These are phyloP conservation scores for Sphagnum magellanicum DNA, from an alignment of 228 moss, liverwort and hornwort species.

Conservation along the genomic window DNA sequence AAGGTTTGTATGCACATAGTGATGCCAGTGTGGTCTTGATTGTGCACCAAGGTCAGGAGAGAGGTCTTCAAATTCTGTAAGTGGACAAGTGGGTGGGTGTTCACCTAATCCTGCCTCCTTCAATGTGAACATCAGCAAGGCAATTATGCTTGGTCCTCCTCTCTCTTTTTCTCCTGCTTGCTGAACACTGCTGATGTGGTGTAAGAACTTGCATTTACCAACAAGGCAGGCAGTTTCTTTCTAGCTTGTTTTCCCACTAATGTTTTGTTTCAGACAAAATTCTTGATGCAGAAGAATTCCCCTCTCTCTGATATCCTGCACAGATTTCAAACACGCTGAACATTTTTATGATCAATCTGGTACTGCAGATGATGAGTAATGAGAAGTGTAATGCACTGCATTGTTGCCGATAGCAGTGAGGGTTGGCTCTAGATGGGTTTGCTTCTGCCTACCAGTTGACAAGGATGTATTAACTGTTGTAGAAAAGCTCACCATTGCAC, in stretches of 20 bases:
- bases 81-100: conserved; percentile 20
- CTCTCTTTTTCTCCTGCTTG: conserved; percentile 3
- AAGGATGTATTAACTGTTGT: not conserved
- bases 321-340: too few species aligned
- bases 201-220: not conserved
- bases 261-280: not conserved
- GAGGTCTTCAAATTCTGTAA: conserved; percentile 21
- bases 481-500: not conserved
- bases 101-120: conserved; percentile 23
- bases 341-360: too few species aligned
- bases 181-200: not conserved
- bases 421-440: not conserved
- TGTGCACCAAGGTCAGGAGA: conserved; percentile 20
- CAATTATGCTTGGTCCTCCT: conserved; percentile 4
- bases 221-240: not conserved
- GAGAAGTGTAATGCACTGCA: too few species aligned
- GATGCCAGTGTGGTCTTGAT: conserved; percentile 27
- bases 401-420: too few species aligned
- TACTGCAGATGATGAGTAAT: too few species aligned
- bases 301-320: too few species aligned
- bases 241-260: not conserved
- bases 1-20: conserved; percentile 10
- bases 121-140: conserved; percentile 35
- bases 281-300: too few species aligned
- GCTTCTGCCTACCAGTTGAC: not conserved